phyloP scores from a whole-genome alignment of 176 grass and related monocot genomes.

The Aegilops longissima region DNA sequence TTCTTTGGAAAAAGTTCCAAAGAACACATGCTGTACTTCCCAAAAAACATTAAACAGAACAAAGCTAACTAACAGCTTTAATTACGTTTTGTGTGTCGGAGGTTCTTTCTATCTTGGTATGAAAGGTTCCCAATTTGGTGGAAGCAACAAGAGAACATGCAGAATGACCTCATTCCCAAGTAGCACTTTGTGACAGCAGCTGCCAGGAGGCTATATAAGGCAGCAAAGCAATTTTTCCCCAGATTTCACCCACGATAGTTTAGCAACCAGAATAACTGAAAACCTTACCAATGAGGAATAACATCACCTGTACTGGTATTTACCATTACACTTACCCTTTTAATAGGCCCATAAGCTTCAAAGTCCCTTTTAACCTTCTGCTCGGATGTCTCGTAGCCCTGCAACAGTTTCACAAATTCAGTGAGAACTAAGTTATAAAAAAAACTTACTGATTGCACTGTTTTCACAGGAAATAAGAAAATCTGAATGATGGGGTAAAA shows the following conservation, averaged over 20 bases:
- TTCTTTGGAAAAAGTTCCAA: not conserved
- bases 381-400: constrained; percentile 75
- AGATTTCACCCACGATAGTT: not conserved
- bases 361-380: constrained; percentile 72
- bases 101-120: not conserved
- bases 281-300: constrained; percentile 60
- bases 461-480: not conserved
- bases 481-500: not conserved
- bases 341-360: constrained; percentile 86
- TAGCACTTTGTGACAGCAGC: not conserved
- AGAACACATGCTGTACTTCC: not conserved
- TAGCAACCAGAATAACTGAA: constrained; percentile 27
- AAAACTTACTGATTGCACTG: not conserved
- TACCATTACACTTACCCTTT: constrained; percentile 71
- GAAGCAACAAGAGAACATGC: constrained; percentile 7
- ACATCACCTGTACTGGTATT: constrained; percentile 51
- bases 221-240: not conserved
- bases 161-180: not conserved
- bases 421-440: constrained; percentile 18
- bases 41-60: not conserved
- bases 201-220: not conserved
- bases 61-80: not conserved
- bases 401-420: constrained; percentile 18
- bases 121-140: constrained; percentile 6
- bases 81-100: not conserved